Evolutionary conservation across 352 stramenopile species (phyloP).

Genomic region (Phytophthora rubi): DNA sequence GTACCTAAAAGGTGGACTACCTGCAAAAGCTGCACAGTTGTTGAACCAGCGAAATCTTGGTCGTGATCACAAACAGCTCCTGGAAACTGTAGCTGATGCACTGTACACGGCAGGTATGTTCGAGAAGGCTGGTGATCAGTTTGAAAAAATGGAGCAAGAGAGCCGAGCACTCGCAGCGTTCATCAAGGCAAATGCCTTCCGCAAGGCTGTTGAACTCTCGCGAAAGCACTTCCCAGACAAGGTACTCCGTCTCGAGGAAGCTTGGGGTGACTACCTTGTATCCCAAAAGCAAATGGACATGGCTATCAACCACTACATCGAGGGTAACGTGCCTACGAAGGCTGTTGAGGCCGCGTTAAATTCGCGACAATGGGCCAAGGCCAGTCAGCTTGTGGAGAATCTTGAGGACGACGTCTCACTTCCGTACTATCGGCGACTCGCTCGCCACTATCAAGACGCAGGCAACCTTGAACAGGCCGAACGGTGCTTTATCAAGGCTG

Average conservation of each 20-base stretch:
- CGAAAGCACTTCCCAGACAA: conserved; percentile 92
- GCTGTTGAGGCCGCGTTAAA: conserved; percentile 93
- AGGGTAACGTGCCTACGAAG: conserved; percentile 92
- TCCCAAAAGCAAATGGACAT: conserved; percentile 95
- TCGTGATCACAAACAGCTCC: conserved; percentile 83
- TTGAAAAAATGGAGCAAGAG: conserved; percentile 94
- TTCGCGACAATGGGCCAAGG: conserved; percentile 94
- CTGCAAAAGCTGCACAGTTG: conserved; percentile 90
- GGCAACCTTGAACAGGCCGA: conserved; percentile 89
- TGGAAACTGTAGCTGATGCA: conserved; percentile 93
- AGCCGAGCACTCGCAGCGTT: conserved; percentile 90
- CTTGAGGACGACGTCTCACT: conserved; percentile 90
- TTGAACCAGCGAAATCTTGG: conserved; percentile 89
- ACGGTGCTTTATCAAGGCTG: conserved; percentile 93
- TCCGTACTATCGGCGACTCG: conserved; percentile 91
- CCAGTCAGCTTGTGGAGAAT: conserved; percentile 91
- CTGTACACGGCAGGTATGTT: conserved; percentile 91
- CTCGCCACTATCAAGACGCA: conserved; percentile 91
- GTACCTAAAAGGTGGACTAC: conserved; percentile 93
- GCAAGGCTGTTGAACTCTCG: conserved; percentile 93
- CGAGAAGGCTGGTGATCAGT: conserved; percentile 94
- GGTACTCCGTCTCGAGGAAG: conserved; percentile 91
- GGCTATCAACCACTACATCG: conserved; percentile 97
- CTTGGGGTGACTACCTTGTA: conserved; percentile 94
- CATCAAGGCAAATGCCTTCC: conserved; percentile 93